Evolutionary conservation across 2,329 filamentous ascomycete genomes (phyloP), one percentile per base, ranked within the genome.

Genomic region (Claviceps purpurea): DNA sequence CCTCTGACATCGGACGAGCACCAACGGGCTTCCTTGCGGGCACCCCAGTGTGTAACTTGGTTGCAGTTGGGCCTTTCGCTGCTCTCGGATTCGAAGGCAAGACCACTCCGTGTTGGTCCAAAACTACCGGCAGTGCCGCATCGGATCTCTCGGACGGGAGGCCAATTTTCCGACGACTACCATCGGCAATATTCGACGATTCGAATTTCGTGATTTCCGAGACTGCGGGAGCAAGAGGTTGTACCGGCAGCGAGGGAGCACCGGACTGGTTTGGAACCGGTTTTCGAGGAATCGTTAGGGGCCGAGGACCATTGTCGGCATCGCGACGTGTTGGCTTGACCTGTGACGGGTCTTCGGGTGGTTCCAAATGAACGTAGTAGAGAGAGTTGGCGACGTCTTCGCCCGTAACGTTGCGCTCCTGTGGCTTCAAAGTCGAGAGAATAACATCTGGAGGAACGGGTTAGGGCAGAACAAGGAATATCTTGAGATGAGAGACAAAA

Each of bases 341-440:
- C 51, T 52, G 39, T 59, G 59, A 16, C 72, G 65, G 37, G 55
- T 87, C 79, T 41, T 79, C 77, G 1, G 77, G 74, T 7, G 55
- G 51, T 52, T 64, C 61, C 41, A 94, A 78, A 68, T 97, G 91
- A 50, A 96, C 73, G 64, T 93, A 97, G 69, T 97, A 98, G 5
- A 98, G 76, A 14, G 85, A 95, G 60, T 82, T 88, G 52, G 85
- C 81, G 48, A 98, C 84, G 64, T 96, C 91, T 64, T 90, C 84
- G 45, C 80, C 83, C 0, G 89, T 94, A 56, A 98, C 88, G 55
- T 89, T 91, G 65, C 93, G 95, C 43, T 85, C 77, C 50, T 87
- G 83, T 2, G 93, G 93, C 64, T 95, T 95, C 56, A 93, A 78
- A 0, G 93, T 87, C 1, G 91, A 94, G 46, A 98, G 80, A 60